These are phyloP conservation scores for Aspergillus hiratsukae DNA, from an alignment of 2,329 filamentous ascomycete genomes.

Conservation along the genomic window DNA sequence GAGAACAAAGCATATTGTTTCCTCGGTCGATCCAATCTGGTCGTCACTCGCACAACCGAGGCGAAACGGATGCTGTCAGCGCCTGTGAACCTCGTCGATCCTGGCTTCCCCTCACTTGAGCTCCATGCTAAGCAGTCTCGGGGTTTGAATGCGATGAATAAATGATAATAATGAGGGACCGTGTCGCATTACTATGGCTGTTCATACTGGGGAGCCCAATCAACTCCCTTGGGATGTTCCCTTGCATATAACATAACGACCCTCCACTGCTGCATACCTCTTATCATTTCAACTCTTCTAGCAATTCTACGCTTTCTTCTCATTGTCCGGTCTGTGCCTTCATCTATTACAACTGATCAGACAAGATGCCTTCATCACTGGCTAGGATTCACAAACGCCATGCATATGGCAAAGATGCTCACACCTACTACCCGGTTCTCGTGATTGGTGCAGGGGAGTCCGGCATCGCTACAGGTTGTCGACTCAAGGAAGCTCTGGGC, in stretches of 20 bases:
- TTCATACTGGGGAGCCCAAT: no score
- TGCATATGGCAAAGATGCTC: slow-evolving; percentile 35
- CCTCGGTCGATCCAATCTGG: neutral
- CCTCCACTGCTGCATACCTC: neutral
- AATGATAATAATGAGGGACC: neutral
- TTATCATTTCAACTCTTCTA: neutral
- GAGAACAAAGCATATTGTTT: neutral
- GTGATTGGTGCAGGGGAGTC: slow-evolving; percentile 61
- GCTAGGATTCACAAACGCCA: slow-evolving; percentile 38
- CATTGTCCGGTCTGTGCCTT: neutral
- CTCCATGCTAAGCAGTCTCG: neutral
- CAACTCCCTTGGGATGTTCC: no score
- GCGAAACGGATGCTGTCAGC: neutral
- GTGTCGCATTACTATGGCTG: no score
- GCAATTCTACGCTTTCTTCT: neutral
- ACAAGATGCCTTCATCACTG: slow-evolving; percentile 24
- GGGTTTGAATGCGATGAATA: neutral
- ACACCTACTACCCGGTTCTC: slow-evolving; percentile 48
- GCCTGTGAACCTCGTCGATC: neutral
- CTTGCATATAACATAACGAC: no score
- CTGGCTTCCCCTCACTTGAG: neutral
- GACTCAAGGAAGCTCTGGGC: slow-evolving; percentile 53
- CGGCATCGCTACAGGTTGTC: slow-evolving; percentile 58
- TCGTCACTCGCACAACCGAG: neutral
- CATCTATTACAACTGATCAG: neutral